Evolutionary conservation across 768 basidiomycete species (phyloP).

Genomic region (Astraeus odoratus): DNA sequence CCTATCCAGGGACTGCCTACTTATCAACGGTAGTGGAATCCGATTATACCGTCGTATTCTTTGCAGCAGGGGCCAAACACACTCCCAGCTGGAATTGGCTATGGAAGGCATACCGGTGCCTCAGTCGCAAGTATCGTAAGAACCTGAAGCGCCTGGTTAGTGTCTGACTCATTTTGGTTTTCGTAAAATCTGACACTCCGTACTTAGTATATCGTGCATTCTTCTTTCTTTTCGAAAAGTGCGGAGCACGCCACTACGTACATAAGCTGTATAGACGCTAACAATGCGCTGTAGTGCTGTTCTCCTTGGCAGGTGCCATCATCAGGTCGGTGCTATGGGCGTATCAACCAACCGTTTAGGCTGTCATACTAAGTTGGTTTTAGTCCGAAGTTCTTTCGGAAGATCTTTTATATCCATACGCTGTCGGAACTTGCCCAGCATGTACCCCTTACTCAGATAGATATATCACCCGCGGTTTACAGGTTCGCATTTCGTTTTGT

Average conservation of each 20-base stretch:
- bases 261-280: not conserved
- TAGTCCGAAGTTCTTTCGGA: constrained; percentile 87
- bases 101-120: constrained; percentile 81
- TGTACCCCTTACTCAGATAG: constrained; percentile 82
- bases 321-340: constrained; percentile 53
- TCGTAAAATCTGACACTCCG: constrained; percentile 6
- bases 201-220: constrained; percentile 74
- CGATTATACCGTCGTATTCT: constrained; percentile 84
- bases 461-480: constrained; percentile 78
- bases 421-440: constrained; percentile 70
- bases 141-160: constrained; percentile 77
- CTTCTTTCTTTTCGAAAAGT: constrained; percentile 88
- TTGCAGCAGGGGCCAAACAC: constrained; percentile 71
- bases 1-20: not conserved
- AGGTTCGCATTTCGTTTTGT: constrained; percentile 43
- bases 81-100: constrained; percentile 86
- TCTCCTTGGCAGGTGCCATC: constrained; percentile 81
- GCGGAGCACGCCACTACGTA: constrained; percentile 16
- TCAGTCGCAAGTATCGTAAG: constrained; percentile 80
- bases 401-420: constrained; percentile 69
- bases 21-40: constrained; percentile 58
- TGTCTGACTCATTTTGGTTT: not conserved
- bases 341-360: not conserved
- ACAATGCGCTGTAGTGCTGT: constrained; percentile 54
- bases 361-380: not conserved